These are phyloP conservation scores for Trichothecium roseum DNA, from an alignment of 2,329 filamentous ascomycete genomes.

Conservation along the genomic window DNA sequence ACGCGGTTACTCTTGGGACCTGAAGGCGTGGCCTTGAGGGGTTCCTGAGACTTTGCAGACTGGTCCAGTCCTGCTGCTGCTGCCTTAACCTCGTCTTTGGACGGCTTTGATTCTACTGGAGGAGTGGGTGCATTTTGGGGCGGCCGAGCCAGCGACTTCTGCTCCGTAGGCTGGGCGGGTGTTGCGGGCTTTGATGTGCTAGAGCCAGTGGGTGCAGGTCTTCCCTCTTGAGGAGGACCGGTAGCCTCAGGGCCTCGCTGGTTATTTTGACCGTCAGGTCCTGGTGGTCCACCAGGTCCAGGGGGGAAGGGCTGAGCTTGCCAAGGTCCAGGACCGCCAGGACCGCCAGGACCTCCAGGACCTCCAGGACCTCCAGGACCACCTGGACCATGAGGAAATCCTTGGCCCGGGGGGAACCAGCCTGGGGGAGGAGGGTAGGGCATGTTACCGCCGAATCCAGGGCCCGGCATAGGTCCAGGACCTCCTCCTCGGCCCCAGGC, in stretches of 20 bases:
- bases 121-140: conserved; percentile 46
- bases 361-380: conserved; percentile 49
- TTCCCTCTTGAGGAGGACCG: conserved; percentile 23
- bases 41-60: conserved; percentile 24
- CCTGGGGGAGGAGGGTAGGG: conserved; percentile 68
- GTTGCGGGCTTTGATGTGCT: conserved; percentile 33
- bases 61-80: conserved; percentile 28
- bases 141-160: conserved; percentile 39
- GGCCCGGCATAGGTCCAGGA: conserved; percentile 46
- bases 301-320: conserved; percentile 51
- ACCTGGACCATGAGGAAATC: conserved; percentile 13
- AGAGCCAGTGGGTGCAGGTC: conserved; percentile 42
- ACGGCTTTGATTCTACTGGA: conserved; percentile 59
- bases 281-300: conserved; percentile 44
- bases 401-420: conserved; percentile 57
- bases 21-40: conserved; percentile 28
- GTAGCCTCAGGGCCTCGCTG: conserved; percentile 40
- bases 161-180: conserved; percentile 36
- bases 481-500: conserved; percentile 44
- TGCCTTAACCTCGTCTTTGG: conserved; percentile 31
- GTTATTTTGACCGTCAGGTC: conserved; percentile 48
- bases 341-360: conserved; percentile 47
- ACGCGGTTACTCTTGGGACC: conserved; percentile 44
- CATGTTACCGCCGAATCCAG: conserved; percentile 57
- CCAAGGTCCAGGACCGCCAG: conserved; percentile 52